Evolutionary conservation across 805 yeast genomes (phyloP), one percentile per base, ranked within the genome.

Genomic region (Martiniozyma abietophila): DNA sequence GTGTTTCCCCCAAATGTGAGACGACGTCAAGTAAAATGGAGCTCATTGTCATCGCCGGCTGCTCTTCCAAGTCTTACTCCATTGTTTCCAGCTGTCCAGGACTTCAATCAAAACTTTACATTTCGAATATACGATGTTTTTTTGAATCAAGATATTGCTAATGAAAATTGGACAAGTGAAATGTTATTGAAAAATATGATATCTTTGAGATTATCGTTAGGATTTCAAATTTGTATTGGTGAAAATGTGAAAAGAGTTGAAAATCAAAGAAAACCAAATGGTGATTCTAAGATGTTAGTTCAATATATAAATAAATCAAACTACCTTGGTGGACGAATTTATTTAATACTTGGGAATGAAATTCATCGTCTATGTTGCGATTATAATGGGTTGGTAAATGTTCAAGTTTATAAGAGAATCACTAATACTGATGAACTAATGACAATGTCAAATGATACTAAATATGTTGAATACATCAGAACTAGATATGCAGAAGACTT

Each of bases 41-140:
- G 84, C 34, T 88, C 97, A 0, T 65, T 94, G 34, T 79, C 86
- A 10, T 75, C 96, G 0, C 99, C 99, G 0, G 96, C 97, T 0
- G 80, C 94, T 6, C 62, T 92, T 18, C 99, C 99, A 0, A 62
- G 83, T 0, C 76, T 85, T 2, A 76, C 94, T 0, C 73, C 80
- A 2, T 66, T 79, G 8, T 88, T 88, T 47, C 96, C 97, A 0
- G 55, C 78, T 0, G 59, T 65, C 9, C 62, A 65, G 4, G 86
- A 83, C 38, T 76, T 88, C 51, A 74, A 78, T 31, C 65, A 67
- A 4, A 77, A 82, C 41, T 89, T 77, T 54, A 74, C 82, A 1
- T 78, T 84, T 46, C 82, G 88, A 46, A 76, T 80, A n/a, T 94
- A 92, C 51, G 82, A 81, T 18, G 79, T 86, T 2, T 64, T 79